phyloP scores from a whole-genome alignment of 2,329 filamentous ascomycete genomes.

The Pestalotiopsis sp. region DNA sequence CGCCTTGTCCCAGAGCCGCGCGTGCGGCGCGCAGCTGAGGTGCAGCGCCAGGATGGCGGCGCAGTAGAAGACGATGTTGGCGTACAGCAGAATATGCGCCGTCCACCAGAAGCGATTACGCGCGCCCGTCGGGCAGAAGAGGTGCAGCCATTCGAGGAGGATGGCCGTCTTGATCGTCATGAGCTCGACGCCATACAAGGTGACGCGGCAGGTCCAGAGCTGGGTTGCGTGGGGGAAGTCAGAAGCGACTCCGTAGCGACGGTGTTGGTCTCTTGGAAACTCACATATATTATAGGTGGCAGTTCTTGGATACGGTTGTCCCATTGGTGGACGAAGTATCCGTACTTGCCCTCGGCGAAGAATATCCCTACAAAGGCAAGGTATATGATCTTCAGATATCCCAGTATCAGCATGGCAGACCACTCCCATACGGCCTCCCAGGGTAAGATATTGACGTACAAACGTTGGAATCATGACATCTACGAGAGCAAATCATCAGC shows the following conservation, averaged over 20 bases:
- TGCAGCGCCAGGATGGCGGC: not conserved
- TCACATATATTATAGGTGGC: not conserved
- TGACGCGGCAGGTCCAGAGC: not conserved
- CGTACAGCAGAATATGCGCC: not conserved
- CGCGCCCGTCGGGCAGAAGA: not conserved
- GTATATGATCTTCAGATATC: not conserved
- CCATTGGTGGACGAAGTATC: not conserved
- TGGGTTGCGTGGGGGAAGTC: not conserved
- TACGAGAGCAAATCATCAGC: not conserved
- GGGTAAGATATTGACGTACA: not conserved
- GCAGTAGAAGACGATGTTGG: not conserved
- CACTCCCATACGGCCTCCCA: not conserved
- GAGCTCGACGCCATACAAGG: not conserved
- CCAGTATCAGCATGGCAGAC: not conserved
- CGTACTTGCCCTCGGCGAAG: not conserved
- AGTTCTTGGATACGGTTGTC: not conserved
- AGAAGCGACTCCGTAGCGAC: not conserved
- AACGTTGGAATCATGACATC: not conserved
- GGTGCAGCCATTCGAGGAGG: not conserved
- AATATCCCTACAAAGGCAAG: not conserved
- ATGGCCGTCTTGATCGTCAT: not conserved
- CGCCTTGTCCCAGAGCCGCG: not conserved
- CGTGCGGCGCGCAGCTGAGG: not conserved
- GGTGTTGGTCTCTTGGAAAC: not conserved
- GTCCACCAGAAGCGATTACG: not conserved